A percentile compares a stretch with the other conserved stretches of the same genome.
Conservation (phyloP, 306 rosid genomes). For the Pterocarpus macrocarpus region DNA sequence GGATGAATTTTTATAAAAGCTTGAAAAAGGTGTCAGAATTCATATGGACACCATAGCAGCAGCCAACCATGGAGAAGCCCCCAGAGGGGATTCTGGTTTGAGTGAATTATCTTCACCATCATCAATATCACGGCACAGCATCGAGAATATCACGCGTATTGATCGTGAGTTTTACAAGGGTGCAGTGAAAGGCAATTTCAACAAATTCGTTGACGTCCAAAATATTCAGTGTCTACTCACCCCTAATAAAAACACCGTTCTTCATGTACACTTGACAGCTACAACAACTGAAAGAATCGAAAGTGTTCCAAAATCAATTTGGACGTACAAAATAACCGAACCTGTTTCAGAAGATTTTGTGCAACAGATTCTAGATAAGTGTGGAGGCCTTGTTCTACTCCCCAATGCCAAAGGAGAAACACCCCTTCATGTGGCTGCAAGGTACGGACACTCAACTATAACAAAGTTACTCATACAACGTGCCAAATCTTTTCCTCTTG, state of each 20-base stretch:
- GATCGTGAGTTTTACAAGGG: not conserved
- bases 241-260: constrained; percentile 32
- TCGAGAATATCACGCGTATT: not conserved
- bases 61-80: too few species aligned
- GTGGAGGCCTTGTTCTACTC: not conserved
- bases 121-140: too few species aligned
- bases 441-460: not conserved
- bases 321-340: fast-evolving
- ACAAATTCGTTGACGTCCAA: not conserved
- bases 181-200: not conserved
- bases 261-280: constrained; percentile 26
- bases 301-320: not conserved
- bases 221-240: not conserved
- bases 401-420: constrained; percentile 15
- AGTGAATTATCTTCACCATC: too few species aligned
- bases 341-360: not conserved
- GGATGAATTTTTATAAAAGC: too few species aligned
- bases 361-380: not conserved
- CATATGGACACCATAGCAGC: too few species aligned
- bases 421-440: constrained; percentile 22
- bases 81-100: too few species aligned
- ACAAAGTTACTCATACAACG: not conserved
- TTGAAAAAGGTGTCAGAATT: too few species aligned
- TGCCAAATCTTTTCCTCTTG: not conserved
- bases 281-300: too few species aligned